Evolutionary conservation across 2,329 filamentous ascomycete genomes (phyloP).

Genomic region (Ophiostoma ulmi): DNA sequence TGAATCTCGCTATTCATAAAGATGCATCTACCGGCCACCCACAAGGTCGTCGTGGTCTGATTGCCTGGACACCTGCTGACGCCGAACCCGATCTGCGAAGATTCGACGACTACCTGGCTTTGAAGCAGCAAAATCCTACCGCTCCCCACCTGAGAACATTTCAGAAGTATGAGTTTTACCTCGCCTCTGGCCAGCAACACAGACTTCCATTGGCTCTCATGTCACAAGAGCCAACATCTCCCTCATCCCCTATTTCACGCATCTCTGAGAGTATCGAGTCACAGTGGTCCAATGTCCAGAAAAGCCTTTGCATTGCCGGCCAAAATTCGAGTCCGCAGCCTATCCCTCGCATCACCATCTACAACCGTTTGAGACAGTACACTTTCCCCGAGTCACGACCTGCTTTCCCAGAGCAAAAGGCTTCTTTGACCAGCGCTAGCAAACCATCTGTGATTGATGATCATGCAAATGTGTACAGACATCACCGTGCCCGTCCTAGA

Average conservation of each 20-base stretch:
- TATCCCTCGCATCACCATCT: neutral
- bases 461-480: neutral
- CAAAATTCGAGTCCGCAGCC: neutral
- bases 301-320: neutral
- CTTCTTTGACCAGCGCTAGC: neutral
- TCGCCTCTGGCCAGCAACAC: neutral
- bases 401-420: neutral
- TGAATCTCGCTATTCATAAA: neutral
- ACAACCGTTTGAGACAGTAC: neutral
- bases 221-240: neutral
- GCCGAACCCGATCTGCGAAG: neutral
- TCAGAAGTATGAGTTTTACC: slow-evolving; percentile 12
- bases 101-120: slow-evolving; percentile 13
- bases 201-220: neutral
- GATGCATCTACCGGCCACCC: slow-evolving; percentile 4
- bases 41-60: slow-evolving; percentile 1
- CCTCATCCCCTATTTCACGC: neutral
- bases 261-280: neutral
- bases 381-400: neutral
- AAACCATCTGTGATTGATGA: neutral
- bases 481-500: neutral
- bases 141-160: slow-evolving; percentile 11
- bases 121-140: slow-evolving; percentile 12
- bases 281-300: neutral
- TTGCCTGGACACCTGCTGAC: slow-evolving; percentile 8